Conservation (phyloP, 2,329 filamentous ascomycete genomes). For the Corinectria fuckeliana region DNA sequence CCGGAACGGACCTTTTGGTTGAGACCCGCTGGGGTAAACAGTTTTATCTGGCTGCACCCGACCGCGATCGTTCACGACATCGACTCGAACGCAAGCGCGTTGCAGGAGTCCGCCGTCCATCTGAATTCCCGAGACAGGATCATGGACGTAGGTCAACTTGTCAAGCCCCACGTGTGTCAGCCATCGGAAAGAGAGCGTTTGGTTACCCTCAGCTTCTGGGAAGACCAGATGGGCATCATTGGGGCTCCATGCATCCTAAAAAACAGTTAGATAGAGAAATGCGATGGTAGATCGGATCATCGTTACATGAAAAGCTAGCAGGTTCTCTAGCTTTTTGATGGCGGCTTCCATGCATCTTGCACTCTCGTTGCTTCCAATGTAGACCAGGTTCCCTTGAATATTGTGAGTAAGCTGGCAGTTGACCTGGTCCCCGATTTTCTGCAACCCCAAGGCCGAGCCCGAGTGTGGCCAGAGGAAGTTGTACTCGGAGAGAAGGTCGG, state of each 20-base stretch:
- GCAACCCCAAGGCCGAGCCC: constrained; percentile 11
- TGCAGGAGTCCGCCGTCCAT: constrained; percentile 28
- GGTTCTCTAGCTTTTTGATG: constrained; percentile 29
- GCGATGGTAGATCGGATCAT: not conserved
- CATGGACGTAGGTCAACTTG: constrained; percentile 35
- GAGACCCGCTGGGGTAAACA: constrained; percentile 4
- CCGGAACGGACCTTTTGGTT: not conserved
- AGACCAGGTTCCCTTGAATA: constrained; percentile 35
- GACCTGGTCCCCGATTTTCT: constrained; percentile 9
- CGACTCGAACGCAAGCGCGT: constrained; percentile 27
- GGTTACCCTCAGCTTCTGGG: constrained; percentile 11
- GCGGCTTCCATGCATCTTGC: constrained; percentile 18
- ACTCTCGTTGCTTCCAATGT: constrained; percentile 34
- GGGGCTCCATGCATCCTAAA: constrained; percentile 21
- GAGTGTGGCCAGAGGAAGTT: constrained; percentile 20
- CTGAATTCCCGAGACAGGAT: not conserved
- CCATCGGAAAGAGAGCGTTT: constrained; percentile 33
- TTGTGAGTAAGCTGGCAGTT: constrained; percentile 39
- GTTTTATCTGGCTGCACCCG: constrained; percentile 13
- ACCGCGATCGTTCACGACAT: constrained; percentile 12
- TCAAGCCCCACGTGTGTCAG: constrained; percentile 38
- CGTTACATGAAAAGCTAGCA: constrained; percentile 26
- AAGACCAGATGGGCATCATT: constrained; percentile 35
- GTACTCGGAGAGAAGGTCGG: constrained; percentile 25
- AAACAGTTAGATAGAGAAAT: constrained; percentile 14